phyloP scores from a whole-genome alignment of 2,329 filamentous ascomycete species.

The Monilinia vaccinii-corymbosi region DNA sequence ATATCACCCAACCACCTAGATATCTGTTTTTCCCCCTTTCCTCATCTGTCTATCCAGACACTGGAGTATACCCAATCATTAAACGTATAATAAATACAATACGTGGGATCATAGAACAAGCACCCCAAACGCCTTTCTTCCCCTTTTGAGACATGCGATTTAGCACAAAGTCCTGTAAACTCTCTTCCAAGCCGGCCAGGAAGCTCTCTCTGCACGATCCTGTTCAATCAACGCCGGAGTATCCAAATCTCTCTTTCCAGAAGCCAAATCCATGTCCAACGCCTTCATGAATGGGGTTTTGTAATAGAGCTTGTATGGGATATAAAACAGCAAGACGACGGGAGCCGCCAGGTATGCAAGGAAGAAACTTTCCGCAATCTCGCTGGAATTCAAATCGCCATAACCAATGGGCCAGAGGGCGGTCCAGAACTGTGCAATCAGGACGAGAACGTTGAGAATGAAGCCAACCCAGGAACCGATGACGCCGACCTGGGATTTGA shows the following conservation, averaged over 20 bases:
- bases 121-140: not conserved
- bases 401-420: conserved; percentile 41
- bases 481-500: conserved; percentile 49
- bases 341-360: conserved; percentile 44
- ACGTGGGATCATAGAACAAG: not conserved
- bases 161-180: conserved; percentile 8
- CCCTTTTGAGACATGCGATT: not conserved
- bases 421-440: conserved; percentile 34
- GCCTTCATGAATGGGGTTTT: conserved; percentile 30
- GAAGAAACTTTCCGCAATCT: conserved; percentile 47
- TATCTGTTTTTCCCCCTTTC: not conserved
- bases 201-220: conserved; percentile 17
- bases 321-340: conserved; percentile 45
- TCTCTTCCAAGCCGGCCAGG: conserved; percentile 24
- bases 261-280: conserved; percentile 19
- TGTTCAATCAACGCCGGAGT: conserved; percentile 20
- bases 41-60: not conserved
- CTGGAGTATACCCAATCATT: not conserved
- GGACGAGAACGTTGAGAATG: conserved; percentile 39
- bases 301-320: conserved; percentile 54
- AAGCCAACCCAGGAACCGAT: conserved; percentile 55
- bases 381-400: conserved; percentile 13
- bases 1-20: too few relatives aligned
- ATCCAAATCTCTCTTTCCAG: conserved; percentile 21
- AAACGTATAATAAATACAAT: not conserved